Evolutionary conservation across 768 basidiomycete genomes (phyloP), one percentile per base, ranked within the genome.

Genomic region (Cystofilobasidium bisporidii): DNA sequence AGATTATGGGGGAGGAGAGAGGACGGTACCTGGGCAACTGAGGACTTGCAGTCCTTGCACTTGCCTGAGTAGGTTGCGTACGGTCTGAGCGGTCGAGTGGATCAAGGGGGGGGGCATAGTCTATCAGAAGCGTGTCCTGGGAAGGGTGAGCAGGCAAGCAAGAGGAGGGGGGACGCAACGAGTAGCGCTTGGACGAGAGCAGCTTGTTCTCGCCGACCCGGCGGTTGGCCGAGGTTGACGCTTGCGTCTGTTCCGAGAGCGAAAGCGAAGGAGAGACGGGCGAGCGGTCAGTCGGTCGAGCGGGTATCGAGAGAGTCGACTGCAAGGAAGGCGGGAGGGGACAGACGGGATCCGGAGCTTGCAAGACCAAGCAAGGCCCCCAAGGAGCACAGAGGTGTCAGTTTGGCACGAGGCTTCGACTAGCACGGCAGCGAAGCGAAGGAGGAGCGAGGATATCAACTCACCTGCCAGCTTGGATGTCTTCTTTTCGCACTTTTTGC

Each of bases 151-250:
- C n/a, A n/a, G n/a, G n/a, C n/a, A n/a, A n/a, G n/a, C n/a, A n/a
- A n/a, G n/a, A n/a, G n/a, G n/a, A n/a, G n/a, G n/a, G n/a, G n/a
- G n/a, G 12, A 63, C 67, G n/a, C 70, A n/a, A 70, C 38, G 74
- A 74, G 38, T 71, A 73, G 10, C 74, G 70, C 62, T 76, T 70
- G 0, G 74, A 71, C 0, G 73, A 70, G 20, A 78, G 67, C 2
- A 78, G 71, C 60, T 78, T 78, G 71, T 78, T 78, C 69, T 77
- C 77, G 30, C 77, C 77, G 17, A 78, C 75, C 48, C 73, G 73
- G 0, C 77, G 72, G 12, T 74, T 73, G 14, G 70, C 75, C 0
- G 74, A 73, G 2, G 75, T 72, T 1, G 73, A 75, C 9, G 75
- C 72, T 67, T 74, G 71, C 11, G 67, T 68, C 67, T 68, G 32